Percentiles rank a stretch among this genome's conserved stretches.
These are phyloP conservation scores for Blastomyces silverae DNA, from an alignment of 2,329 filamentous ascomycete genomes.

Conservation along the genomic window DNA sequence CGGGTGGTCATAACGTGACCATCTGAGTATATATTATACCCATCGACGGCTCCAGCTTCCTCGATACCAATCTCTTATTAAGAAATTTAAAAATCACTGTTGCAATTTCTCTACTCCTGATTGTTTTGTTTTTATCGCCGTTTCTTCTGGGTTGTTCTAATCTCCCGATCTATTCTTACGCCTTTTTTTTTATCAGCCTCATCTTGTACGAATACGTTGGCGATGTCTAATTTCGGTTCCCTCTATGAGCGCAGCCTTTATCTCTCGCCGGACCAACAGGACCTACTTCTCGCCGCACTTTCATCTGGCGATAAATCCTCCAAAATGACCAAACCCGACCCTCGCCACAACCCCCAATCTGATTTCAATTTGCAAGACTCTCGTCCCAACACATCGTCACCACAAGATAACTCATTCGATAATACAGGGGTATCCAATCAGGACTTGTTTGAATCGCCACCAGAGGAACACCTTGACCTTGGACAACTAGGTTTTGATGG, in stretches of 20 bases:
- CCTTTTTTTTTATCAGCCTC: background rate
- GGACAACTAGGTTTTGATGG: slow-evolving; percentile 56
- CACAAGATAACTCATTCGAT: slow-evolving; percentile 2
- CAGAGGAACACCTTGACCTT: slow-evolving; percentile 37
- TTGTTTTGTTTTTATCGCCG: no score
- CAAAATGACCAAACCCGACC: slow-evolving; percentile 24
- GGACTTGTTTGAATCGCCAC: slow-evolving; percentile 31
- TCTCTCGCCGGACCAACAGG: slow-evolving; percentile 69
- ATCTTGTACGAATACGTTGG: slow-evolving; percentile 14
- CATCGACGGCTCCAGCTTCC: background rate
- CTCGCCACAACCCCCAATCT: slow-evolving; percentile 25
- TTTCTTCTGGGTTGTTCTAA: background rate
- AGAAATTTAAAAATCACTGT: background rate
- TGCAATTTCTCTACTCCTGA: background rate
- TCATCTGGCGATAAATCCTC: slow-evolving; percentile 57
- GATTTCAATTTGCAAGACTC: slow-evolving; percentile 32
- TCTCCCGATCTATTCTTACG: background rate
- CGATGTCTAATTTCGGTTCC: slow-evolving; percentile 37
- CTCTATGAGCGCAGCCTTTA: slow-evolving; percentile 53
- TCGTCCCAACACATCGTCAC: slow-evolving; percentile 4
- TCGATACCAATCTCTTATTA: background rate
- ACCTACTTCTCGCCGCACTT: slow-evolving; percentile 66
- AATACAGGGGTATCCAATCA: slow-evolving; percentile 12
- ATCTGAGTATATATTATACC: background rate
- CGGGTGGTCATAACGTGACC: background rate